Base-by-base conservation (phyloP, 495 filamentous ascomycete genomes). In the Xylaria telfairii region DNA sequence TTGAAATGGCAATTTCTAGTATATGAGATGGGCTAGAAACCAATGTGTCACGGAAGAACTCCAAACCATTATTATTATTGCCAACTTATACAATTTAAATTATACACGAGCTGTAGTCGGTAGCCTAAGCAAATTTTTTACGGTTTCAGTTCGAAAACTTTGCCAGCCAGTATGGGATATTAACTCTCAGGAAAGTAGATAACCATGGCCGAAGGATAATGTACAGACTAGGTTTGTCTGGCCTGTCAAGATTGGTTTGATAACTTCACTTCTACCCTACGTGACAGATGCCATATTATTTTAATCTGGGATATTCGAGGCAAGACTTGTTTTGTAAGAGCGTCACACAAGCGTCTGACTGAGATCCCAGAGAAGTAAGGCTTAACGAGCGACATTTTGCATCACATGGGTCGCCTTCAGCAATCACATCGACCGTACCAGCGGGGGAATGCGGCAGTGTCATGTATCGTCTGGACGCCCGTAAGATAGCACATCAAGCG, bases 341-440 rank as follows among this genome's bases (percentile, higher is more conserved):
- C 21, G 76, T 79, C 10, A 68, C 37, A 81, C 76, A 53, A 71
- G 63, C 69, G 65, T 64, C 65, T 68, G 47, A 54, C 66, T 69
- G 71, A 67, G 69, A 10, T 76, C 80, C 80, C 72, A 80, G 78
- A 76, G 73, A 76, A 79, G 80, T 70, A 81, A 74, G 75, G 75
- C 59, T 78, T 80, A 76, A 82, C 78, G 78, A 83, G 72, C 76
- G 82, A 30, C n/a, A 30, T 8, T 57, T 59, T 65, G 75, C 79
- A 77, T 77, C 75, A 73, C 75, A 57, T 61, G 56, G 44, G 54
- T 34, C 53, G 68, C 69, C 47, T 53, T 89, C 80, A 98, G 78
- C 94, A 97, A 80, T 97, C 95, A 76, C 95, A 97, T 68, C 93
- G 89, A n/a, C 93, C 93, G 77, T 90, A 89, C 88, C 93, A 96